Base-by-base conservation (phyloP, 2,329 filamentous ascomycete species). In the Trichoderma aggressivum region DNA sequence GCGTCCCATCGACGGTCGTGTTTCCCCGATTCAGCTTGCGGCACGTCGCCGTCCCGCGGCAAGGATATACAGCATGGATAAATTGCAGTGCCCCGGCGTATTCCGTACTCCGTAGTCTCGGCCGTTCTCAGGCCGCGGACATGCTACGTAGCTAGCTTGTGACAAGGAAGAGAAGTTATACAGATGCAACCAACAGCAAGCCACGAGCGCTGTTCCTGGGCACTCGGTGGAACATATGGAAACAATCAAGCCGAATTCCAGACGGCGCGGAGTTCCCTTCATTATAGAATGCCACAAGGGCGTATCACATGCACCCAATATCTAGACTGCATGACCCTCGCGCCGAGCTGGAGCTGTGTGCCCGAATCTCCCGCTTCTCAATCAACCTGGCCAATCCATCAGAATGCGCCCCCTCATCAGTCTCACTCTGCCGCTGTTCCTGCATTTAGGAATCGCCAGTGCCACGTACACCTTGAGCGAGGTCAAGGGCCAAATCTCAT, bases 401-500 rank as follows among this genome's bases (percentile, higher is more conserved):
- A 47, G 1, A 34, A 69, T 69, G 65, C 65, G 39, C 14, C 26
- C 32, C 28, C 28, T 61, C 21, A n/a, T 61, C 21, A n/a, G 12
- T 28, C 14, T 50, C 8, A 36, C 56, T 39, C 21, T 53, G 6
- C n/a, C 21, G 26, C 36, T 69, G 47, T 21, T 68, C 39, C 39
- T 69, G 56, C 58, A 28, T 39, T 3, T 26, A 14, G 30, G n/a
- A 26, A 21, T 61, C 16, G 39, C 28, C 2, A 14, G 7, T 53
- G 56, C 55, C n/a, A 28, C 56, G 7, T 61, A 69, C 26, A 61
- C 28, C 21, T 53, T 69, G n/a, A 28, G 21, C 21, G 71, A 74
- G 26, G 72, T 74, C 30, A 53, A 74, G 28, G 67, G 60, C 24
- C 72, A 74, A 67, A 74, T 75, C 55, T 47, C 53, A 50, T 66